Conservation (phyloP, 768 basidiomycete genomes). For the Strobilomyces dryophilus region DNA sequence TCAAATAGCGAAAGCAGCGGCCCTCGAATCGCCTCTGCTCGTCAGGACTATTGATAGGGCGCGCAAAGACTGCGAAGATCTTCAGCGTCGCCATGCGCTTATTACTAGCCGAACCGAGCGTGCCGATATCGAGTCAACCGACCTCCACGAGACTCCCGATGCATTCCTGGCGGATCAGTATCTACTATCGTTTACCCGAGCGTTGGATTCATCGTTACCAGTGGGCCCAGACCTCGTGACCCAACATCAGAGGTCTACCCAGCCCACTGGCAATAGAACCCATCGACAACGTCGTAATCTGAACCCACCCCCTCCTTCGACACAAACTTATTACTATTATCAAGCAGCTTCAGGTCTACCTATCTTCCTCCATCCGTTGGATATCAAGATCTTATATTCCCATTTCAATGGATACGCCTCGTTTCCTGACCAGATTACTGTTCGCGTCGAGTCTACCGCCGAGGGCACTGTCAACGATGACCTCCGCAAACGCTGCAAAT, state of each 20-base stretch:
- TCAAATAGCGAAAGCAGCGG: slow-evolving; percentile 76
- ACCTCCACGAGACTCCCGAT: slow-evolving; percentile 45
- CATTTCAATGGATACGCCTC: slow-evolving; percentile 77
- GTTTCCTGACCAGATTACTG: slow-evolving; percentile 78
- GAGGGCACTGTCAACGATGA: slow-evolving; percentile 90
- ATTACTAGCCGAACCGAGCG: slow-evolving; percentile 18
- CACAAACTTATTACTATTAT: slow-evolving; percentile 93
- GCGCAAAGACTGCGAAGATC: slow-evolving; percentile 50
- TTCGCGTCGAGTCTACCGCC: slow-evolving; percentile 72
- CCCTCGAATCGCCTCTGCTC: slow-evolving; percentile 68
- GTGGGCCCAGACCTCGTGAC: slow-evolving; percentile 4
- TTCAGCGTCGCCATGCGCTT: slow-evolving; percentile 38
- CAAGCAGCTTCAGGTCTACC: slow-evolving; percentile 90
- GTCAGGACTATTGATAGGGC: slow-evolving; percentile 61
- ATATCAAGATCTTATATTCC: slow-evolving; percentile 87
- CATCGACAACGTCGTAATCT: slow-evolving; percentile 70
- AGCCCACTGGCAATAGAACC: slow-evolving; percentile 32
- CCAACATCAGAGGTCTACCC: slow-evolving; percentile 5
- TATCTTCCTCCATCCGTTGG: slow-evolving; percentile 91
- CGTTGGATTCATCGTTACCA: background rate
- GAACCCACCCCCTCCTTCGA: slow-evolving; percentile 83
- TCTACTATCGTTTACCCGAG: slow-evolving; percentile 11
- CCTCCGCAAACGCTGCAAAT: slow-evolving; percentile 91
- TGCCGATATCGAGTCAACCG: slow-evolving; percentile 12
- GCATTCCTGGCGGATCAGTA: slow-evolving; percentile 52